Base-by-base conservation (phyloP, 345 rosid species). In the Streptanthus diversifolius region DNA sequence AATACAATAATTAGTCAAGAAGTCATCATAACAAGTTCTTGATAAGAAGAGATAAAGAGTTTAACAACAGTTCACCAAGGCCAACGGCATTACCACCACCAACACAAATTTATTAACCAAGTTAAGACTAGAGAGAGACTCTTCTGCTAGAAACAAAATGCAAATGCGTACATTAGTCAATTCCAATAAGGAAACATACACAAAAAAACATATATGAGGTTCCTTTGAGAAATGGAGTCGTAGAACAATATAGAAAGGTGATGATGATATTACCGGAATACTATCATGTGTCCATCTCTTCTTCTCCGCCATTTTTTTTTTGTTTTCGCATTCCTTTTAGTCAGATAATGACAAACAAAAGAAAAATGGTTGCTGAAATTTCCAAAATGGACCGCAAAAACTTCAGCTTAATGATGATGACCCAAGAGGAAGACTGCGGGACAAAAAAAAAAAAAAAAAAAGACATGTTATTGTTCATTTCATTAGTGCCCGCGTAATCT, bases 1-100 rank as follows among this genome's bases (percentile, higher is more conserved):
- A 58, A 55, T 18, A 37, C 43, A 47, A 57, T 25, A 4, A 29
- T 49, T 33, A 56, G 72, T 74, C 67, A 47, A 74, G 10, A 57
- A 56, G 53, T 47, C 52, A 47, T 66, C 72, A 73, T 56, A 41
- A 12, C 27, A 52, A 32, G 48, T 43, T 54, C 0, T 63, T 52
- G 45, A 52, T 7, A 63, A 52, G 63, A 40, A 22, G 51, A 47
- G 8, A 18, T 14, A 22, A 35, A 13, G 54, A 47, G 49, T 37
- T 25, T 25, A 25, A 25, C 2, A 25, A 61, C 15, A 71, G 32
- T 53, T 63, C 47, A 72, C 41, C 10, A 63, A 54, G 27, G 8
- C 8, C 22, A 65, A 30, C 54, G 56, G 55, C 63, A 30, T 43
- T 56, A 33, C 36, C 1, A 48, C 52, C 52, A 63, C 54, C 63